phyloP scores from a whole-genome alignment of 2,329 filamentous ascomycete species.

The Claviceps arundinis region DNA sequence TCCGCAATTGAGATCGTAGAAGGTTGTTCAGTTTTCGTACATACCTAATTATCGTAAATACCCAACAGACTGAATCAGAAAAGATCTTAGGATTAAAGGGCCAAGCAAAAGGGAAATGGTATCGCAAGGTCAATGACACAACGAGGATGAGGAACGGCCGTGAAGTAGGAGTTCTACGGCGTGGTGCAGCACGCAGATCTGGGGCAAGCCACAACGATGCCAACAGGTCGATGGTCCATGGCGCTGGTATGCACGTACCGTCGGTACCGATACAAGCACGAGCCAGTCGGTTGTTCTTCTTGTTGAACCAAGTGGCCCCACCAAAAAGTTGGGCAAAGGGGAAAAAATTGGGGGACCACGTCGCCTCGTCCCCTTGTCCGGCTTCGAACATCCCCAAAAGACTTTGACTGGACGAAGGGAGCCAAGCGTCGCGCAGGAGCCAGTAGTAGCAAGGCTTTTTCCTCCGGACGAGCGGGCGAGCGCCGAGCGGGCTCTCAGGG shows the following conservation, averaged over 20 bases:
- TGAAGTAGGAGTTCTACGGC: neutral
- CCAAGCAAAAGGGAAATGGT: conserved; percentile 1
- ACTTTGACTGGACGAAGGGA: neutral
- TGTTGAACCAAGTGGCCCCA: conserved; percentile 24
- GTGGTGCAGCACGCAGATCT: neutral
- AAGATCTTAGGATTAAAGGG: neutral
- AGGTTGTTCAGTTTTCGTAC: conserved; percentile 14
- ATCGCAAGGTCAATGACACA: neutral
- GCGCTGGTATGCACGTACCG: conserved; percentile 1
- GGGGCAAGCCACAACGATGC: neutral
- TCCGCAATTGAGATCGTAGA: conserved; percentile 4
- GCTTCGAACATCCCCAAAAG: conserved; percentile 1
- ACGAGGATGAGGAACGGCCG: neutral
- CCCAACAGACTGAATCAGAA: conserved; percentile 3
- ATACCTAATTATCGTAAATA: conserved; percentile 11
- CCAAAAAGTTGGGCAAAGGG: conserved; percentile 16
- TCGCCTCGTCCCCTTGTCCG: neutral
- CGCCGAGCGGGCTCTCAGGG: neutral
- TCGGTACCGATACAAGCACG: neutral
- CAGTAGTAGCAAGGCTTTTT: neutral
- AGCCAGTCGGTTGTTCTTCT: conserved; percentile 12
- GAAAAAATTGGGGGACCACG: conserved; percentile 20
- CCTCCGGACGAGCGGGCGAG: neutral
- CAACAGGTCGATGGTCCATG: neutral
- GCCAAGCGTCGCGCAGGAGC: neutral